Evolutionary conservation across 2,329 filamentous ascomycete species (phyloP).

Genomic region (Pyricularia grisea): DNA sequence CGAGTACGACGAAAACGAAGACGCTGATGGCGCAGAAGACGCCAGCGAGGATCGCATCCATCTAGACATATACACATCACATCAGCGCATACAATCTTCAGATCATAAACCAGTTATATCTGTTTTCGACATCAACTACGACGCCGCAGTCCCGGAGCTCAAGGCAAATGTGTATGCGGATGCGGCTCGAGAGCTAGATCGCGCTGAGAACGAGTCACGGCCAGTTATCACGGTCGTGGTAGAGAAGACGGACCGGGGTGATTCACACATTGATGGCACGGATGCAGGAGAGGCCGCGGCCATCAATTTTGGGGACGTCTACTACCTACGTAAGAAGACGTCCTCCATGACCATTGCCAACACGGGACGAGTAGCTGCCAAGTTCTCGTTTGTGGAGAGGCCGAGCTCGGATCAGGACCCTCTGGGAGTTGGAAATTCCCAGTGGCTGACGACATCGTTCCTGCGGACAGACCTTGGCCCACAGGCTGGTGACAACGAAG

Average conservation of each 20-base stretch:
- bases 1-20: conserved; percentile 47
- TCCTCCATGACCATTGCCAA: conserved; percentile 80
- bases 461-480: conserved; percentile 33
- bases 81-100: conserved; percentile 83
- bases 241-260: conserved; percentile 40
- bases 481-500: conserved; percentile 19
- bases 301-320: conserved; percentile 70
- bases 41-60: conserved; percentile 45
- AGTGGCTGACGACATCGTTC: conserved; percentile 66
- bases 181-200: conserved; percentile 79
- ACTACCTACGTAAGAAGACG: conserved; percentile 56
- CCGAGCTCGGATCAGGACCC: conserved; percentile 38
- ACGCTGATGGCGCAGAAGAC: conserved; percentile 38
- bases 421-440: conserved; percentile 14
- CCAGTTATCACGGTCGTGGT: conserved; percentile 45
- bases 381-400: conserved; percentile 69
- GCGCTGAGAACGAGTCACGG: conserved; percentile 46
- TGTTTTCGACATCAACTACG: conserved; percentile 75
- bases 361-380: conserved; percentile 74
- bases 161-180: conserved; percentile 80
- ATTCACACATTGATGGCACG: not conserved
- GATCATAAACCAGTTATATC: conserved; percentile 91
- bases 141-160: conserved; percentile 75
- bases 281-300: conserved; percentile 24
- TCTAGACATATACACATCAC: conserved; percentile 67